Percentiles rank a stretch among this genome's conserved stretches.
Evolutionary conservation across 192 early-diverging fungal genomes (phyloP).

Genomic region (Umbelopsis isabellina): DNA sequence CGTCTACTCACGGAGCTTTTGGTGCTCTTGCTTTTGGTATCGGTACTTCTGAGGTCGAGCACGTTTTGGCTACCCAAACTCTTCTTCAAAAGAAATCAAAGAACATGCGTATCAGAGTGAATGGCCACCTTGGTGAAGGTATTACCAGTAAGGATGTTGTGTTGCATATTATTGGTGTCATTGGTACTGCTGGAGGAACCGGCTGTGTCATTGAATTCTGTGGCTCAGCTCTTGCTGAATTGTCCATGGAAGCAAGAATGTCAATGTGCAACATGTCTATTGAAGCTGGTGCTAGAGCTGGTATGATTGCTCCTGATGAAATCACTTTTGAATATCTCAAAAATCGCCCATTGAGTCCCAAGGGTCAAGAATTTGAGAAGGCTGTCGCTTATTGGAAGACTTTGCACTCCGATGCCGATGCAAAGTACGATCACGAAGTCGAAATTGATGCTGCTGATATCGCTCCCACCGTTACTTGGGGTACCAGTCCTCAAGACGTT

Average conservation of each 20-base stretch:
- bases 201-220: slow-evolving; percentile 72
- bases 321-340: slow-evolving; percentile 71
- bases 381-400: slow-evolving; percentile 67
- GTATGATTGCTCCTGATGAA: slow-evolving; percentile 74
- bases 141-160: slow-evolving; percentile 70
- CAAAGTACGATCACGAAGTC: slow-evolving; percentile 65
- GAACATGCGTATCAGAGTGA: slow-evolving; percentile 66
- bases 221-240: slow-evolving; percentile 53
- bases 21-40: slow-evolving; percentile 76
- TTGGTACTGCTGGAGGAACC: slow-evolving; percentile 74
- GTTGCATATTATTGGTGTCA: slow-evolving; percentile 69
- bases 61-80: slow-evolving; percentile 75
- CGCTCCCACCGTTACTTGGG: slow-evolving; percentile 69
- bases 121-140: slow-evolving; percentile 52
- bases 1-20: slow-evolving; percentile 75
- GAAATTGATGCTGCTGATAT: slow-evolving; percentile 60
- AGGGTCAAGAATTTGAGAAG: slow-evolving; percentile 60
- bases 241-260: slow-evolving; percentile 74
- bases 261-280: slow-evolving; percentile 81
- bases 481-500: slow-evolving; percentile 70
- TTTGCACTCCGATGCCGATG: slow-evolving; percentile 61
- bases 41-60: slow-evolving; percentile 77
- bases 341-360: slow-evolving; percentile 62
- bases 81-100: slow-evolving; percentile 68
- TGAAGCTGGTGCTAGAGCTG: slow-evolving; percentile 73